Evolutionary conservation across 495 filamentous ascomycete species (phyloP), one percentile per base, ranked within the genome.

Genomic region (Tuber microsphaerosporum): DNA sequence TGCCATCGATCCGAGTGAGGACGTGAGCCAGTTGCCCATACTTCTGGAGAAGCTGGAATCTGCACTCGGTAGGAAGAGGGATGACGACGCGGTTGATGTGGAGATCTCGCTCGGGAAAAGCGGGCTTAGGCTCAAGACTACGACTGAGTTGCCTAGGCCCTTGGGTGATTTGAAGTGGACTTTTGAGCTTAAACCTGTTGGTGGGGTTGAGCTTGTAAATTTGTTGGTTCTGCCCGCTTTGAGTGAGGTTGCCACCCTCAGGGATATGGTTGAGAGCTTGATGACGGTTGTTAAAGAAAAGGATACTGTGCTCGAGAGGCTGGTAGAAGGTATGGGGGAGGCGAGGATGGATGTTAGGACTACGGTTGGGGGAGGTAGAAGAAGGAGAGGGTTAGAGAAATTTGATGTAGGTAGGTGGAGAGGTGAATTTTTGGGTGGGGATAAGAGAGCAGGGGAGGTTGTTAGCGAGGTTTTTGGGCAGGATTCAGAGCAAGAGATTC

Each of bases 1-100:
- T 9, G 91, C 90, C 45, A 97, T 99, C 74, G 95, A 99, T 83
- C 91, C 95, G 1, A 91, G 88, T 77, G 92, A 94, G 81, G 91
- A 91, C 75, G 80, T 85, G 16, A 87, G 89, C 41, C 93, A 97
- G 79, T 86, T 94, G 76, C 80, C 84, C 39, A 88, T 92, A 26
- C 88, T 99, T 45, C 84, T 97, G 16, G 85, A 88, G 19, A 94
- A 93, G 79, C 86, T 98, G 44, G 85, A 87, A 71, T 86, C 89
- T 56, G 89, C 90, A 39, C 84, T 96, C 12, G 85, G 42, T 73
- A 46, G 41, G 26, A 79, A 73, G 34, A 71, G 84, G 19, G 85
- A 83, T 37, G 86, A 83, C 48, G 84, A 79, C 68, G 77, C 74
- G 43, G 80, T 78, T 82, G 80, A 80, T 74, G 48, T 81, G 42